A percentile compares a stretch with the other conserved stretches of the same genome.
Conservation (phyloP, 2,329 filamentous ascomycete species). For the Fusarium hainanense region DNA sequence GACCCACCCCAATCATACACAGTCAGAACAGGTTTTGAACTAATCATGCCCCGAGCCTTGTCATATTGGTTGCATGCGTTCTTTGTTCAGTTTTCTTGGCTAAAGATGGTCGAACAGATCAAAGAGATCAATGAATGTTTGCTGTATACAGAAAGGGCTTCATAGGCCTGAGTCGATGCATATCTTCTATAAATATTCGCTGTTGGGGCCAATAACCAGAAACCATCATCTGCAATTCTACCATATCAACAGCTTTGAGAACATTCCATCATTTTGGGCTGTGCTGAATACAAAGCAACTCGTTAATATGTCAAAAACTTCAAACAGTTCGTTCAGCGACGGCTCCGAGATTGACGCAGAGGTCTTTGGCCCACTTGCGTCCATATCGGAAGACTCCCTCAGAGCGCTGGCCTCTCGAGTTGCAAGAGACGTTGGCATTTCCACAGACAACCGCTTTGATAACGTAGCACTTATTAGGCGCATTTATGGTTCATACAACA, state of each 20-base stretch:
- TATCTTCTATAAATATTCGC: not conserved
- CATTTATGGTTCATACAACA: constrained; percentile 3
- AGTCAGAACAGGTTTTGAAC: not conserved
- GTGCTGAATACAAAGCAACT: not conserved
- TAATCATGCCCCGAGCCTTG: not conserved
- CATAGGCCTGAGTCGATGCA: not conserved
- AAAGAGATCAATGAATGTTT: not conserved
- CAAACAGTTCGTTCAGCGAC: too few relatives aligned
- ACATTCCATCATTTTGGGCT: not conserved
- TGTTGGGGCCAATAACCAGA: not conserved
- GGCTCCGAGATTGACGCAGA: not conserved
- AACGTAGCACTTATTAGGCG: not conserved
- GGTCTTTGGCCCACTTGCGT: not conserved
- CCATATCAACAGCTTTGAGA: not conserved
- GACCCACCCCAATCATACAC: not conserved
- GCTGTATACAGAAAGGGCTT: not conserved
- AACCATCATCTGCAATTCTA: not conserved
- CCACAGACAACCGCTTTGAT: not conserved
- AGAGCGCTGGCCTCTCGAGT: not conserved
- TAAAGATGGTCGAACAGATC: not conserved
- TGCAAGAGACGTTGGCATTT: not conserved
- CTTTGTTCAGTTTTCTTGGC: not conserved
- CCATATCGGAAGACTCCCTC: not conserved
- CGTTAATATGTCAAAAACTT: not conserved
- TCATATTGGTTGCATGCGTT: not conserved